phyloP scores from a whole-genome alignment of 371 early-diverging fungal species.

The Smittium mucronatum region DNA sequence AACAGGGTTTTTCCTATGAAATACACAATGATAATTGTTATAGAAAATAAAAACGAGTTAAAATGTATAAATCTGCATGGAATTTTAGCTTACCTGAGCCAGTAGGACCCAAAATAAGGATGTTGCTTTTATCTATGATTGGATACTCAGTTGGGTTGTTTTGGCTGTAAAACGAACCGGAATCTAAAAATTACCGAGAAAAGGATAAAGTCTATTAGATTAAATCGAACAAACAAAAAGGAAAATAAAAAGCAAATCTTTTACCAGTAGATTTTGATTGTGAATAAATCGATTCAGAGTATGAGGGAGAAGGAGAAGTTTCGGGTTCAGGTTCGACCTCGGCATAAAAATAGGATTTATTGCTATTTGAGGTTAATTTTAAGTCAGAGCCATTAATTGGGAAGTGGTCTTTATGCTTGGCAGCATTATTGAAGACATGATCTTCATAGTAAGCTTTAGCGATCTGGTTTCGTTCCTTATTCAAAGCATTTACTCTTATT shows the following conservation, averaged over 20 bases:
- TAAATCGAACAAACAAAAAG: no score
- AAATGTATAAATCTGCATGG: no score
- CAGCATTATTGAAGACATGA: background rate
- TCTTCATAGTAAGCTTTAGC: background rate
- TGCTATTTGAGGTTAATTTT: background rate
- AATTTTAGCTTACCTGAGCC: constrained; percentile 47
- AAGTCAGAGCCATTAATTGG: background rate
- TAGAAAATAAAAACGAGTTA: no score
- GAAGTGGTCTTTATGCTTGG: background rate
- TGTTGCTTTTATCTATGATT: constrained; percentile 76
- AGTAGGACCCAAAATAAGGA: constrained; percentile 72
- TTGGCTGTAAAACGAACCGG: no score
- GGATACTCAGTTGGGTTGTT: constrained; percentile 20
- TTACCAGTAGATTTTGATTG: no score
- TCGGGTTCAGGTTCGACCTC: background rate
- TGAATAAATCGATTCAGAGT: no score
- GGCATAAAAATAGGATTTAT: constrained; percentile 1
- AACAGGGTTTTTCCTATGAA: constrained; percentile 56
- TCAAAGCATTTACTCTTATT: constrained; percentile 48
- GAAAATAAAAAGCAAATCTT: no score
- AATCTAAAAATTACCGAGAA: no score
- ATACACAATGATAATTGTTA: no score
- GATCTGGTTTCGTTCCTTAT: constrained; percentile 23
- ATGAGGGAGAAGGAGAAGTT: background rate
- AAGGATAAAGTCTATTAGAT: no score